Evolutionary conservation across 2,329 filamentous ascomycete genomes (phyloP).

Genomic region (Sclerotinia glacialis): DNA sequence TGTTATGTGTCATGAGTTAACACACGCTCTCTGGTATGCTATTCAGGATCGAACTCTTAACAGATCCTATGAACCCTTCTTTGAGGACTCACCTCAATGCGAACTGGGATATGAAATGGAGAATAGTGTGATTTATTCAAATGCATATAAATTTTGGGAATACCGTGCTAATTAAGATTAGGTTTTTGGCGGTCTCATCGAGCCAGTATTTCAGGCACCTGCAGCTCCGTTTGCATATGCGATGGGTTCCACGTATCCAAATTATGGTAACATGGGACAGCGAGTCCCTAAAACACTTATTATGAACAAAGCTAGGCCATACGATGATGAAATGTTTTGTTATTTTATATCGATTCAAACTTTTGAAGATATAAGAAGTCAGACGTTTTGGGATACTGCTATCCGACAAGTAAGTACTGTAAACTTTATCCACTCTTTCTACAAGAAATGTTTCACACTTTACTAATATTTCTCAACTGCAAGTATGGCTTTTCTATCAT

Average conservation of each 20-base stretch:
- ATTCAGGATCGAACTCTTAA: not conserved
- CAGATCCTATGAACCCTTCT: not conserved
- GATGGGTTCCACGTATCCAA: not conserved
- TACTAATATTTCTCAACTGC: not conserved
- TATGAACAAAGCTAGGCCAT: not conserved
- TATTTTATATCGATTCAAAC: conserved; percentile 16
- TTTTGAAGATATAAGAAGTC: conserved; percentile 5
- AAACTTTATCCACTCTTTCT: not conserved
- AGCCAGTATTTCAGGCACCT: not conserved
- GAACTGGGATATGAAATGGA: conserved; percentile 19
- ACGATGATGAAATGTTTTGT: not conserved
- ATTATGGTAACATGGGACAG: not conserved
- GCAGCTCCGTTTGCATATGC: conserved; percentile 14
- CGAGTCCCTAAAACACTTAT: not conserved
- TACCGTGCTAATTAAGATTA: not conserved
- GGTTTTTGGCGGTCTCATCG: conserved; percentile 17
- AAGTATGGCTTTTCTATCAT: conserved; percentile 6
- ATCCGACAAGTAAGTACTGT: conserved; percentile 5
- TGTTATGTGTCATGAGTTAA: conserved; percentile 12
- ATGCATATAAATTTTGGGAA: not conserved
- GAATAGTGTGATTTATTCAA: not conserved
- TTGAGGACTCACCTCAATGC: conserved; percentile 1
- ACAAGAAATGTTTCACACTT: not conserved
- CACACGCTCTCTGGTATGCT: not conserved
- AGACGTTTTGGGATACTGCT: conserved; percentile 10